Evolutionary conservation across 306 rosid species (phyloP).

Genomic region (Quercus engelmannii): DNA sequence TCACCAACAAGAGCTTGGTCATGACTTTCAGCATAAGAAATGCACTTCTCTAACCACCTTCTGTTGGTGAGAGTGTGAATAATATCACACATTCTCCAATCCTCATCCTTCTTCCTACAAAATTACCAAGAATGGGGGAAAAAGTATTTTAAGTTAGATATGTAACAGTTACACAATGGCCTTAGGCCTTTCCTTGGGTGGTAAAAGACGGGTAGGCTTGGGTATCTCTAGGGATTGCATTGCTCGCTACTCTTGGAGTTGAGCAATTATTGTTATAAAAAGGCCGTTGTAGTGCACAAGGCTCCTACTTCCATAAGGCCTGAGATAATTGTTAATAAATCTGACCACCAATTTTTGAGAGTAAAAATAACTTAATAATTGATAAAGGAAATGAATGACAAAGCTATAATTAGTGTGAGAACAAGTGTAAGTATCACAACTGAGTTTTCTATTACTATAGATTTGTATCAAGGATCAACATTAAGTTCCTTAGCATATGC

Average conservation of each 20-base stretch:
- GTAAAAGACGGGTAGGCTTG: background rate
- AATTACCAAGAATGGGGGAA: background rate
- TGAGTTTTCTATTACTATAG: too few species aligned
- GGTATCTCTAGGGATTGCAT: too few species aligned
- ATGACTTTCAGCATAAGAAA: conserved; percentile 97
- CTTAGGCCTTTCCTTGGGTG: background rate
- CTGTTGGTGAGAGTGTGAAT: conserved; percentile 79
- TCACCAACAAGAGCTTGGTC: conserved; percentile 99
- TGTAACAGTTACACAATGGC: background rate
- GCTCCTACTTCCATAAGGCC: too few species aligned
- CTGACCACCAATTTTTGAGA: too few species aligned
- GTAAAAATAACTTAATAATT: too few species aligned
- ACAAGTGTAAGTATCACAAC: too few species aligned
- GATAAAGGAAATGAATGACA: too few species aligned
- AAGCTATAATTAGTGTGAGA: too few species aligned
- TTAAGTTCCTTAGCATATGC: too few species aligned
- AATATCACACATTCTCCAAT: conserved; percentile 83
- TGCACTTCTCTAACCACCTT: conserved; percentile 94
- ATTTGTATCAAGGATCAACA: too few species aligned
- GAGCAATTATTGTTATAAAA: background rate
- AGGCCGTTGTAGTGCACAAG: too few species aligned
- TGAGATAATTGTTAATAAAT: too few species aligned
- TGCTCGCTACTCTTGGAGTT: background rate
- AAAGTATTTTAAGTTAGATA: background rate
- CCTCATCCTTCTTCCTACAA: conserved; percentile 71